phyloP scores from a whole-genome alignment of 495 filamentous ascomycete genomes.

The Penicillium arizonense region DNA sequence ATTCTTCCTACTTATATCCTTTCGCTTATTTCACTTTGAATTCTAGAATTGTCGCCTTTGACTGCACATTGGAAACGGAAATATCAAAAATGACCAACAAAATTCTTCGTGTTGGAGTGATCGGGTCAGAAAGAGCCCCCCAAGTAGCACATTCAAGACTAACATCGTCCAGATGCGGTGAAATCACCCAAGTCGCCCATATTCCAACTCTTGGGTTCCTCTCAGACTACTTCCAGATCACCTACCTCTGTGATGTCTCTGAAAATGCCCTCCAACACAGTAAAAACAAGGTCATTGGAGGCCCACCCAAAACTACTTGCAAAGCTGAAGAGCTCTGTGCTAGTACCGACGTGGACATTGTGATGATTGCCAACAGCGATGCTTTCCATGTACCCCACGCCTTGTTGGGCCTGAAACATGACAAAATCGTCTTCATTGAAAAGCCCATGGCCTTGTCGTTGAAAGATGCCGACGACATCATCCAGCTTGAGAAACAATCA shows the following conservation, averaged over 20 bases:
- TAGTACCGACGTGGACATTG: constrained; percentile 39
- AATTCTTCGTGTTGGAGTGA: no score
- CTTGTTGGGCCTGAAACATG: constrained; percentile 33
- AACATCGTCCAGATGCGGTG: constrained; percentile 4
- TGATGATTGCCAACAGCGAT: constrained; percentile 36
- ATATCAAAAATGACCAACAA: no score
- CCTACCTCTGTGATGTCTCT: constrained; percentile 39
- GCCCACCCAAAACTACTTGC: constrained; percentile 19
- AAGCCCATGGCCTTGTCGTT: constrained; percentile 41
- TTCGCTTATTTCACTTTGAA: no score
- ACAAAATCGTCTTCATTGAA: constrained; percentile 43
- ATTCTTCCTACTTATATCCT: no score
- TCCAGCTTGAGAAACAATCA: constrained; percentile 30
- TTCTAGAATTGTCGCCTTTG: no score
- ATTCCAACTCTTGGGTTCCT: constrained; percentile 38
- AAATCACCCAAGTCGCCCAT: constrained; percentile 44
- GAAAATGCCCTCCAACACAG: constrained; percentile 23
- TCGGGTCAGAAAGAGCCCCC: no score
- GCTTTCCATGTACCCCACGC: constrained; percentile 37
- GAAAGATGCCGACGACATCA: constrained; percentile 24
- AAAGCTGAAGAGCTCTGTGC: constrained; percentile 25
- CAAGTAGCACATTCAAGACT: no score
- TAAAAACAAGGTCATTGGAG: constrained; percentile 10
- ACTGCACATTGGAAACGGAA: no score
- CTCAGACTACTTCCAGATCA: constrained; percentile 27